phyloP scores from a whole-genome alignment of 1,284 basidiomycete species.

The Leccinum subrobustum region DNA sequence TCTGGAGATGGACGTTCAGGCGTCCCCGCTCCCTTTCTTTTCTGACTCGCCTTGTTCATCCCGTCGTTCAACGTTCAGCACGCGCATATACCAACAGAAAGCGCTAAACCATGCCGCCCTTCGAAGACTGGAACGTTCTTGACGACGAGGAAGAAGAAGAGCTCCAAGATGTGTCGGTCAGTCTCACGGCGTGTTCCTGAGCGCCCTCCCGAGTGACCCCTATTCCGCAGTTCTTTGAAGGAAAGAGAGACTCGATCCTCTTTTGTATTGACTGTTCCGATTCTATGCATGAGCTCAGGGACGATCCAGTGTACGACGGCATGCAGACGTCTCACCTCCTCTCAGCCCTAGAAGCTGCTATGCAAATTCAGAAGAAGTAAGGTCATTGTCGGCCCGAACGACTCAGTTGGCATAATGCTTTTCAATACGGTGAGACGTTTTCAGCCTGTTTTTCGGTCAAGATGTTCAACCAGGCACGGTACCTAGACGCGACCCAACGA shows the following conservation, averaged over 20 bases:
- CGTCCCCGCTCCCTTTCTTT: not conserved
- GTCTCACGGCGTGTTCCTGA: not conserved
- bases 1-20: too few relatives aligned
- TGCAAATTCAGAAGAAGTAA: conserved; percentile 86
- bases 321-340: conserved; percentile 64
- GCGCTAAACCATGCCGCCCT: conserved; percentile 46
- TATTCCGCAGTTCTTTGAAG: conserved; percentile 61
- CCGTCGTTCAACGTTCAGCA: not conserved
- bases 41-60: conserved; percentile 4
- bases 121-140: conserved; percentile 72
- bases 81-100: not conserved
- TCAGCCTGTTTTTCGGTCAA: not conserved
- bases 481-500: conserved; percentile 52
- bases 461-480: conserved; percentile 17
- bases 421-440: conserved; percentile 81
- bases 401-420: conserved; percentile 85
- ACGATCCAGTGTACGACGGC: conserved; percentile 62
- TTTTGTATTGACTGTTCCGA: conserved; percentile 93
- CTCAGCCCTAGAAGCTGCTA: conserved; percentile 76
- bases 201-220: conserved; percentile 6
- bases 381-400: conserved; percentile 83
- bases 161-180: conserved; percentile 64
- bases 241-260: conserved; percentile 79
- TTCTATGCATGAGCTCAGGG: conserved; percentile 79
- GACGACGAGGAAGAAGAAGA: conserved; percentile 81